Base-by-base conservation (phyloP, 2,329 filamentous ascomycete genomes). In the Fonsecaea monophora region DNA sequence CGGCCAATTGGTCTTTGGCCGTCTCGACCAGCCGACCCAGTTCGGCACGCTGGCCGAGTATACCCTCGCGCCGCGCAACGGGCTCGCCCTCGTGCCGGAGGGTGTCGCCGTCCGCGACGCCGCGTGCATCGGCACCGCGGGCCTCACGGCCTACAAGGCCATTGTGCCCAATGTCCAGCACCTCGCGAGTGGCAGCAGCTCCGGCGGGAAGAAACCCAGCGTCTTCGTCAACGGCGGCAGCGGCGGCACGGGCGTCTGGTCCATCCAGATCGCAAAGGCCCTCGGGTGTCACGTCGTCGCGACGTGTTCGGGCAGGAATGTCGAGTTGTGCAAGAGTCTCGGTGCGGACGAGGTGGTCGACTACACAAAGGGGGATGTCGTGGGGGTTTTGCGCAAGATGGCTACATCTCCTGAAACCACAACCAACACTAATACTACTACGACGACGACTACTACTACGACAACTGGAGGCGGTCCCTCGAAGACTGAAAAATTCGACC, bases 321-420 rank as follows among this genome's bases (percentile, higher is more conserved):
- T 83, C 0, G 82, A 85, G 53, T 75, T 90, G 1, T 87, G 86
- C 73, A 82, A 82, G 67, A 76, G 77, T 2, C 76, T 91, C 0
- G 89, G 89, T 0, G 89, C 89, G 5, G 87, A 90, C 70, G 84
- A 87, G 66, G 83, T 89, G 35, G 80, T 90, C 55, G 86, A 90
- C 72, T 90, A 90, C 74, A 84, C 82, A 18, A 76, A 77, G 0
- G 74, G 77, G 35, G 77, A 88, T 73, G 75, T 89, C 1, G 72
- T 82, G 4, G 77, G 79, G 30, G 75, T 74, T 2, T 75, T 90
- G 7, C 81, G 80, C 66, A 75, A 77, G 0, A 81, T 25, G 21
- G 61, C 53, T 25, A 34, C 45, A 25, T 9, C 38, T 53, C 45
- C 45, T 3, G 2, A 25, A 25, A 25, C 25, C 3, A 2, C 25